Evolutionary conservation across 306 rosid genomes (phyloP), one percentile per base, ranked within the genome.

Genomic region (Vachellia collinsii): DNA sequence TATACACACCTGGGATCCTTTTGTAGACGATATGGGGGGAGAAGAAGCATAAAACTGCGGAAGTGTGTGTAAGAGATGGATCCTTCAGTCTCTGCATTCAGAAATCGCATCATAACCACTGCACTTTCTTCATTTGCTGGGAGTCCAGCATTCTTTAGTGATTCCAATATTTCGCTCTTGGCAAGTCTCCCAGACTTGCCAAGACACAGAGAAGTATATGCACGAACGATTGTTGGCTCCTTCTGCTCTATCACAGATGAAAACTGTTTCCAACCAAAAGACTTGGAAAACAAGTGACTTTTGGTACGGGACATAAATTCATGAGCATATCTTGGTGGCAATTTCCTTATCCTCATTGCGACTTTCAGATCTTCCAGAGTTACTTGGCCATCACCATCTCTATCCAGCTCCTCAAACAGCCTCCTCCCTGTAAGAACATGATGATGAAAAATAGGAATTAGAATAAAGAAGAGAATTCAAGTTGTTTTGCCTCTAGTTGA

Each of bases 191-290:
- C 97, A 17, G 97, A 95, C 89, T 93, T 93, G 90, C 91, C 90
- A 70, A 93, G 86, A 83, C 99, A 95, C 78, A 95, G 87, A 95
- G 89, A 90, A 85, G 98, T 95, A 77, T 93, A 95, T 68, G 98
- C 99, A 43, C 97, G 97, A 76, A 95, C 92, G 89, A 95, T 95
- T 73, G 98, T 93, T 77, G 98, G 90, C 85, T 95, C 99, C 93
- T 93, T 95, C 79, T 93, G 99, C 84, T 93, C 97, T 90, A 95
- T 88, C 76, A 91, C 75, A 76, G 99, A 90, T 59, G 92, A 86
- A 86, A 95, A 93, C 69, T 95, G 99, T 75, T 90, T 95, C 99
- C 92, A 91, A 79, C 99, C 99, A 90, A 95, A 88, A 11, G 98
- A 95, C 83, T 89, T 90, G n/a, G 97, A 91, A 72, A 95, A 95